Evolutionary conservation across 805 yeast species (phyloP), one percentile per base, ranked within the genome.

Genomic region (Cyberlindnera bimundalis): DNA sequence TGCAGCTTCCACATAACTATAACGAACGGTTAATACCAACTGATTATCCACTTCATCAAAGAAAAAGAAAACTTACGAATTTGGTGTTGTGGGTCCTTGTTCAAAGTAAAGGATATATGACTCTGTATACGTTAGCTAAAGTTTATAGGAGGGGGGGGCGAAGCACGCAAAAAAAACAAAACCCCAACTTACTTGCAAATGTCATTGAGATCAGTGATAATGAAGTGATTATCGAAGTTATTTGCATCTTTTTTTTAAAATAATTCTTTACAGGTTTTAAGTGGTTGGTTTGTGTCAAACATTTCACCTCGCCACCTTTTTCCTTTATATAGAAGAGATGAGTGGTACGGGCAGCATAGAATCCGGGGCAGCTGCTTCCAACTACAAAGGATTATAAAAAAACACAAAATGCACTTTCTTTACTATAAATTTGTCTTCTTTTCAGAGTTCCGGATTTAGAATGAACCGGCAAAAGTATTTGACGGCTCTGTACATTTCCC

Each of bases 401-500:
- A n/a, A 13, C 12, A 21, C 24, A 21, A 21, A 21, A 21, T n/a
- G n/a, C n/a, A n/a, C n/a, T n/a, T n/a, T n/a, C n/a, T n/a, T n/a
- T n/a, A n/a, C n/a, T n/a, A 10, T 6, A 10, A 21, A 21, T 7
- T 7, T 21, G 24, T 21, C 24, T 7, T 8, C 12, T n/a, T 29
- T 6, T 16, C 15, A 68, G 16, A 59, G 45, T 23, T 66, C 70
- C 6, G 75, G 75, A 39, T 67, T 55, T 29, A 55, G 14, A 11
- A 55, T 63, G 51, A 79, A 79, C 15, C 71, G 67, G 42, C 81
- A 77, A 60, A 86, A 85, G 52, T 80, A 82, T 50, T 74, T 74
- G 18, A 85, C 65, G 2, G 89, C 81, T 2, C 81, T 73, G 56
- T 79, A 79, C 19, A 81, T 72, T 60, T 88, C 96, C 40, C 68